Evolutionary conservation across 1,284 basidiomycete genomes (phyloP).

Genomic region (Rhodotorula mucilaginosa): DNA sequence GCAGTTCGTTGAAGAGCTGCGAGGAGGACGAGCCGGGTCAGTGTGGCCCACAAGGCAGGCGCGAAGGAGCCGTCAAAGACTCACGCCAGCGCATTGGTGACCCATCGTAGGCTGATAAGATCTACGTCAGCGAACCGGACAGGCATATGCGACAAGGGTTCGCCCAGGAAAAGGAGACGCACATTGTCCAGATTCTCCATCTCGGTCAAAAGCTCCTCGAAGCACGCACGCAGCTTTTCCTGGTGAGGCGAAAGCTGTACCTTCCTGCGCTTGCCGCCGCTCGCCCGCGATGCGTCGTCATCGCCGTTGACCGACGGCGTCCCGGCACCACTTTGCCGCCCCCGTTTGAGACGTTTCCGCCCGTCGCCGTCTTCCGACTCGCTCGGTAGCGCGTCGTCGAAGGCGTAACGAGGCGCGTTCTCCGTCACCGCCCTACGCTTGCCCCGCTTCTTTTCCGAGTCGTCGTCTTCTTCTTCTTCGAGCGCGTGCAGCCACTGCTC

Average conservation of each 20-base stretch:
- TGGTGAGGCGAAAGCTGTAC: constrained; percentile 54
- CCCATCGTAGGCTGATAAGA: constrained; percentile 29
- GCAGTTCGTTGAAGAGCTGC: constrained; percentile 48
- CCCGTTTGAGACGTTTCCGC: constrained; percentile 13
- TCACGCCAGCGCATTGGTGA: constrained; percentile 32
- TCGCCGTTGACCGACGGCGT: constrained; percentile 12
- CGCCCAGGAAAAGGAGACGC: constrained; percentile 51
- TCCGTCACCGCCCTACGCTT: constrained; percentile 15
- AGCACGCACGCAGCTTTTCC: constrained; percentile 79
- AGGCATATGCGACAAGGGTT: constrained; percentile 59
- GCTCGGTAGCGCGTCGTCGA: constrained; percentile 14
- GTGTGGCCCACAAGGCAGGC: too few relatives aligned
- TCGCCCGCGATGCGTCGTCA: constrained; percentile 15
- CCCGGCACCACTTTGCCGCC: constrained; percentile 1
- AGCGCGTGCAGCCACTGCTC: constrained; percentile 82
- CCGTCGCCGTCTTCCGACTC: constrained; percentile 27
- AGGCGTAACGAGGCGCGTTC: constrained; percentile 8
- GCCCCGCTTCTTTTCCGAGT: constrained; percentile 7
- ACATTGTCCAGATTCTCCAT: constrained; percentile 71
- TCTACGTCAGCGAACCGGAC: constrained; percentile 34
- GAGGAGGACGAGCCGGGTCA: too few relatives aligned
- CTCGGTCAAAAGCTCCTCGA: constrained; percentile 75
- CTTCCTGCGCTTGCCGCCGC: constrained; percentile 34
- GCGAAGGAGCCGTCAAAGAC: not conserved
- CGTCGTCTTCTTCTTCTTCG: constrained; percentile 37